Conservation (phyloP, 2,329 filamentous ascomycete species). For the Fusarium incarnatum region DNA sequence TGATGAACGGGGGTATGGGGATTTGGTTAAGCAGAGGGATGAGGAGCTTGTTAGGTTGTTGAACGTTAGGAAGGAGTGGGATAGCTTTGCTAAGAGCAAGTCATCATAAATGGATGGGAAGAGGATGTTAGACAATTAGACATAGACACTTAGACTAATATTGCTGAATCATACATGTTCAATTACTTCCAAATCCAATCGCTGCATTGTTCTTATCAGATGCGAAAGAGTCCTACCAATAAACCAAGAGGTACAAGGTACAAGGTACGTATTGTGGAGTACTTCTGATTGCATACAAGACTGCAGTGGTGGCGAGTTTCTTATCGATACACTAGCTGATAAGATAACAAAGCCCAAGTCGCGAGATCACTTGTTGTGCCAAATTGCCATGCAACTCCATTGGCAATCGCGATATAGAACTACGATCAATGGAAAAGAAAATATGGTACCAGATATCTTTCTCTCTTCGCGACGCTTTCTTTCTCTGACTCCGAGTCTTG, state of each 20-base stretch:
- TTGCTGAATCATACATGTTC: neutral
- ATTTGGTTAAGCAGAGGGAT: slow-evolving; percentile 19
- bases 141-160: neutral
- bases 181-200: neutral
- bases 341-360: rapidly evolving
- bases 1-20: neutral
- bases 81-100: neutral
- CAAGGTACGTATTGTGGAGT: too few species aligned
- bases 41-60: slow-evolving; percentile 23
- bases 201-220: neutral
- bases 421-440: too few species aligned
- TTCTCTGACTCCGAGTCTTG: too few species aligned
- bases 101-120: neutral
- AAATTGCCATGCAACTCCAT: too few species aligned
- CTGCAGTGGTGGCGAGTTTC: neutral
- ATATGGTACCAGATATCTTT: too few species aligned
- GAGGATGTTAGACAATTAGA: neutral
- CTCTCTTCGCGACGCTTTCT: rapidly evolving
- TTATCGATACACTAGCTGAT: neutral
- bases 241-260: rapidly evolving
- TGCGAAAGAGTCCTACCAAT: neutral
- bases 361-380: too few species aligned
- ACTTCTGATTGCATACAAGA: rapidly evolving
- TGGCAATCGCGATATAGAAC: too few species aligned
- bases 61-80: slow-evolving; percentile 26